Percentiles rank a stretch among this genome's conserved stretches.
Evolutionary conservation across 331 rosid genomes (phyloP).

Genomic region (Pyrus hybrid): DNA sequence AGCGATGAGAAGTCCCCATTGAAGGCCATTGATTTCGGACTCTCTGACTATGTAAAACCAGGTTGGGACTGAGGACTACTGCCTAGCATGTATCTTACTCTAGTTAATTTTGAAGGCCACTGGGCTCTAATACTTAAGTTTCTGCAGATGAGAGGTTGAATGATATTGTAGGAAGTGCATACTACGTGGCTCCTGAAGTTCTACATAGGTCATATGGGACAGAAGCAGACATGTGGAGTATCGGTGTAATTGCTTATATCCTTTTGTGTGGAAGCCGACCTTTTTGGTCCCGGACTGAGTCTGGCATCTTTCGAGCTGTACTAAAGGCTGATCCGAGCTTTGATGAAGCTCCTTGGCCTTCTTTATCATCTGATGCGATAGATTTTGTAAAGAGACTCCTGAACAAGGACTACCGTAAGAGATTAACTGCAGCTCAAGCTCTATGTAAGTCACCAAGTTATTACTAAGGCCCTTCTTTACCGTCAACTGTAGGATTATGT

Average conservation of each 20-base stretch:
- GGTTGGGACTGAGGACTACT: constrained; percentile 35
- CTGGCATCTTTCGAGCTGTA: constrained; percentile 85
- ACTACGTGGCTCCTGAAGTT: constrained; percentile 83
- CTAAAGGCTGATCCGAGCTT: constrained; percentile 83
- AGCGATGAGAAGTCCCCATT: constrained; percentile 57
- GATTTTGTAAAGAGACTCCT: constrained; percentile 83
- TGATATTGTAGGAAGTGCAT: constrained; percentile 62
- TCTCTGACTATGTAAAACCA: constrained; percentile 92
- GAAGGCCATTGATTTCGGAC: constrained; percentile 88
- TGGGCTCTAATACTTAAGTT: constrained; percentile 11
- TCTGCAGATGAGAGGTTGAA: constrained; percentile 83
- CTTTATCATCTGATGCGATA: constrained; percentile 62
- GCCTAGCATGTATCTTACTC: background rate
- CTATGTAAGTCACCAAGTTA: constrained; percentile 35
- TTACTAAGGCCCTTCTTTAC: background rate
- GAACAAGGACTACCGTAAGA: constrained; percentile 72
- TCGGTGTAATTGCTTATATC: constrained; percentile 92
- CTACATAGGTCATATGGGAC: constrained; percentile 86
- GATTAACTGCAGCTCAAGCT: constrained; percentile 89
- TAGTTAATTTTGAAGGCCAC: background rate
- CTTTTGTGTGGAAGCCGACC: constrained; percentile 95
- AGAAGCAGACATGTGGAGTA: constrained; percentile 98
- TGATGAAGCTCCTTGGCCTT: constrained; percentile 92
- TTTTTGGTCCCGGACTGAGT: constrained; percentile 95
- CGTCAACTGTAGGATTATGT: background rate